Base-by-base conservation (phyloP, 306 rosid genomes). In the Sicyos edulis region DNA sequence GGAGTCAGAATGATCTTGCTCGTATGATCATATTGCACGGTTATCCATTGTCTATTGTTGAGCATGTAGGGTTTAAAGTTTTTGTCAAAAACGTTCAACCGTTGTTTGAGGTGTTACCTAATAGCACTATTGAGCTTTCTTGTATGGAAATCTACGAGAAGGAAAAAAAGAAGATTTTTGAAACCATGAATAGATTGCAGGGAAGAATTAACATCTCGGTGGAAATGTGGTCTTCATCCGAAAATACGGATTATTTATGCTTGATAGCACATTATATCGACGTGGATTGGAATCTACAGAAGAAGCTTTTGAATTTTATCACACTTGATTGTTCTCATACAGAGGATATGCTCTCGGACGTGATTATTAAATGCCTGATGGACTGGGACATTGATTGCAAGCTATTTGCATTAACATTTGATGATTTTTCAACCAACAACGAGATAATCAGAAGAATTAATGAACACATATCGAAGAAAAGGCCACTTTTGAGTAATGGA, bases 1-100 rank as follows among this genome's bases (percentile, higher is more conserved):
- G 87, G 74, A 93, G 99, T 86, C 97, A 77, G 66, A 73, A 70
- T 78, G 99, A 93, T 87, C 99, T 93, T 53, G 96, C 96, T n/a
- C 92, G 86, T 72, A 93, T 93, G 99, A 86, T 91, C 68, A 88
- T 93, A 72, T 76, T 86, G 69, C 97, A 91, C 79, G 99, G 96
- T 60, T 93, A 93, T 74, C 97, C 97, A 11, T 69, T 88, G 76
- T 68, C 85, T 75, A 86, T 93, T 88, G 89, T 83, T 76, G 97
- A 93, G 75, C 91, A 93, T 65, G 96, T 88, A 9, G 95, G 97
- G 72, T 93, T 93, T 88, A 89, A 89, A 83, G 99, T 91, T 74
- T 93, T 93, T 82, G 95, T 88, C 68, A 93, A 93, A 89, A 90
- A 90, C 79, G 91, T 93, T 65, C 99, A 93, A 83, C 99, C 99